Conservation (phyloP, 805 yeast genomes). For the Saturnispora quitensis region DNA sequence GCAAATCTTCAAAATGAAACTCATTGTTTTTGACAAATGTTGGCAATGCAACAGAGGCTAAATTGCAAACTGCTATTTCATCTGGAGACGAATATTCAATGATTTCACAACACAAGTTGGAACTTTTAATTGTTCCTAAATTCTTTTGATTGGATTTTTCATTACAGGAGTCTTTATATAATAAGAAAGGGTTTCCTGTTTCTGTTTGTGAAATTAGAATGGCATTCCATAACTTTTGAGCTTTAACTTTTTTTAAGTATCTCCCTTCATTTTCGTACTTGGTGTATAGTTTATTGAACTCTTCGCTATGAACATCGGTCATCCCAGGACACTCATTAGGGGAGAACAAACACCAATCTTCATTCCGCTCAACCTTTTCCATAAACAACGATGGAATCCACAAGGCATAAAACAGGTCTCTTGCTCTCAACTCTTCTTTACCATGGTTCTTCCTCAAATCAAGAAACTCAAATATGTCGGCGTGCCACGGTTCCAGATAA, state of each 20-base stretch:
- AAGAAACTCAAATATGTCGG: constrained; percentile 78
- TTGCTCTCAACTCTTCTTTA: constrained; percentile 85
- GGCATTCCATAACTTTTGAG: constrained; percentile 86
- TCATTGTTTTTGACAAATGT: constrained; percentile 44
- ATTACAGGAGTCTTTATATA: constrained; percentile 90
- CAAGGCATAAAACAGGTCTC: constrained; percentile 86
- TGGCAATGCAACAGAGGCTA: constrained; percentile 87
- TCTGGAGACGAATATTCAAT: constrained; percentile 87
- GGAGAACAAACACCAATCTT: constrained; percentile 83
- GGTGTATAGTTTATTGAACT: constrained; percentile 63
- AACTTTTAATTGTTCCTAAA: constrained; percentile 84
- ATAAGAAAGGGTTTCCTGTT: constrained; percentile 92
- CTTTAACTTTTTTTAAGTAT: constrained; percentile 58
- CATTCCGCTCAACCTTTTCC: constrained; percentile 74
- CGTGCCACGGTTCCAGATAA: constrained; percentile 96
- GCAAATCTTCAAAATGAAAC: constrained; percentile 69
- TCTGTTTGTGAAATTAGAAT: constrained; percentile 90
- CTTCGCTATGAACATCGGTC: constrained; percentile 74
- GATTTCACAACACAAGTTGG: constrained; percentile 91
- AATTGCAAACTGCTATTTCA: constrained; percentile 92
- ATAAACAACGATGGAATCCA: constrained; percentile 95
- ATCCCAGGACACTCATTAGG: constrained; percentile 86
- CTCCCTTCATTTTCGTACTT: constrained; percentile 64
- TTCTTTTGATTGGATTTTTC: constrained; percentile 83
- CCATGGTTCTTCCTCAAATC: constrained; percentile 91